Conservation (phyloP, 1,284 basidiomycete genomes). For the Fistulina hepatica region DNA sequence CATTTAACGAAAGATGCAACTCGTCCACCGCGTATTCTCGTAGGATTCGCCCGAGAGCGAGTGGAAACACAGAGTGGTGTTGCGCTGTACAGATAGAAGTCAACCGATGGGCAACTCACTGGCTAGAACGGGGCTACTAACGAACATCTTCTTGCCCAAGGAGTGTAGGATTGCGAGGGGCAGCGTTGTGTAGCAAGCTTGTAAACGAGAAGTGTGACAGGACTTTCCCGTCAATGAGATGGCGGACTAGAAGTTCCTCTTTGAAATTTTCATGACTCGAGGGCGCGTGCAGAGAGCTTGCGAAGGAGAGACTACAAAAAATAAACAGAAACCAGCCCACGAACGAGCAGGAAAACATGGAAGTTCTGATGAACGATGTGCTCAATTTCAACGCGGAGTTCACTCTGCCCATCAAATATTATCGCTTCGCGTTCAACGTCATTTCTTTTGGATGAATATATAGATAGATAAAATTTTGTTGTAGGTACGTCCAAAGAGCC, state of each 20-base stretch:
- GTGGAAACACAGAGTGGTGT: conserved; percentile 79
- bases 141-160: conserved; percentile 42
- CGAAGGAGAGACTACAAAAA: no score
- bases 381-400: no score
- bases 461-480: no score
- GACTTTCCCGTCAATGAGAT: conserved; percentile 79
- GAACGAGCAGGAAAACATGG: no score
- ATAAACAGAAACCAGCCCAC: no score
- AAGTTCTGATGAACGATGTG: no score
- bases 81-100: conserved; percentile 36
- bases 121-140: conserved; percentile 20
- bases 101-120: not conserved
- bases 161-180: conserved; percentile 42
- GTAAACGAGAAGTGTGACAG: conserved; percentile 78
- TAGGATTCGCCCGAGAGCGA: conserved; percentile 78
- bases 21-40: conserved; percentile 78
- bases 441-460: no score
- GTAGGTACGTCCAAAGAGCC: no score
- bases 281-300: no score
- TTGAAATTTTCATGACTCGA: conserved; percentile 45
- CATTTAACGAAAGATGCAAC: conserved; percentile 78
- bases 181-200: conserved; percentile 44
- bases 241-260: conserved; percentile 65
- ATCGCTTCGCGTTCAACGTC: no score
- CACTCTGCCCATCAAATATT: no score